Conservation (phyloP, 2,329 filamentous ascomycete genomes). For the Dissoconium aciculare region DNA sequence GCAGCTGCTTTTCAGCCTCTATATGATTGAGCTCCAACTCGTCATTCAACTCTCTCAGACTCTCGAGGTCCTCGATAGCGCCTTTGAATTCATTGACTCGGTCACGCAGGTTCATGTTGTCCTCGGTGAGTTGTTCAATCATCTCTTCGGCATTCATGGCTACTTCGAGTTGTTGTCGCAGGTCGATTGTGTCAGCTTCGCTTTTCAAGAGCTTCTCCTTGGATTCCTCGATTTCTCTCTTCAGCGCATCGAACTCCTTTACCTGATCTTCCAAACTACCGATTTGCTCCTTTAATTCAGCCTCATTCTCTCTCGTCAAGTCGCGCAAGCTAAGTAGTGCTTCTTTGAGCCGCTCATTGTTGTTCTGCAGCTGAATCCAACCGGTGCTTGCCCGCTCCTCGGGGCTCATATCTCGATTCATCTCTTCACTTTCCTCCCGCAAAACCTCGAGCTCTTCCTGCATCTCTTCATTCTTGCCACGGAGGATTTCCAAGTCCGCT, state of each 20-base stretch:
- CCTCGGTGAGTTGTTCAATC: conserved; percentile 79
- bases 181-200: conserved; percentile 65
- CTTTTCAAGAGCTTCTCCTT: conserved; percentile 59
- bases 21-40: conserved; percentile 88
- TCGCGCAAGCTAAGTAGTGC: conserved; percentile 75
- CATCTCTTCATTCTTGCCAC: conserved; percentile 64
- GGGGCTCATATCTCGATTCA: conserved; percentile 68
- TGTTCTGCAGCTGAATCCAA: conserved; percentile 82
- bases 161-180: conserved; percentile 80
- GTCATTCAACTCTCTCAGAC: conserved; percentile 79
- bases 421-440: conserved; percentile 71
- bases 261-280: conserved; percentile 26
- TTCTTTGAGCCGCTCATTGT: conserved; percentile 74
- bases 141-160: conserved; percentile 81
- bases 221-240: conserved; percentile 50
- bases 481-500: conserved; percentile 62
- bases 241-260: conserved; percentile 27
- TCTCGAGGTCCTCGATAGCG: conserved; percentile 75
- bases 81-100: conserved; percentile 69
- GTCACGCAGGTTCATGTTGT: conserved; percentile 71
- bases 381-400: conserved; percentile 77
- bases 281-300: conserved; percentile 55
- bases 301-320: conserved; percentile 70
- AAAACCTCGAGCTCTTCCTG: conserved; percentile 79
- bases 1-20: conserved; percentile 84